phyloP scores from a whole-genome alignment of 1,139 yeast genomes.

The Magnusiomyces fungicola region DNA sequence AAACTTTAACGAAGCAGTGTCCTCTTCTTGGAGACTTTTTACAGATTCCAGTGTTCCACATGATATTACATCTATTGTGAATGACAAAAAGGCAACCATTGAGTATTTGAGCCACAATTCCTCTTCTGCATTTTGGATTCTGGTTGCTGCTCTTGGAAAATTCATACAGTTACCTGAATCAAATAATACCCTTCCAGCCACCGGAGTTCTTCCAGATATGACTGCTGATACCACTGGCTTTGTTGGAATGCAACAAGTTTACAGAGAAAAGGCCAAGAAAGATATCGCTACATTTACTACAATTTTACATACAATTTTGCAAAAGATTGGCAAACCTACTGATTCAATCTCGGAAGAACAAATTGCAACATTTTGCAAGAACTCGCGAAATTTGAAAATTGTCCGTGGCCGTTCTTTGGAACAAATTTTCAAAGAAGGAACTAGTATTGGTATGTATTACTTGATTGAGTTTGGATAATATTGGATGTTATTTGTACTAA shows the following conservation, averaged over 20 bases:
- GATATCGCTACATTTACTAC: conserved; percentile 43
- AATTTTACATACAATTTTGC: conserved; percentile 31
- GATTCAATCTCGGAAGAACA: conserved; percentile 35
- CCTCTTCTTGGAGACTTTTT: conserved; percentile 48
- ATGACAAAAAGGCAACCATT: conserved; percentile 15
- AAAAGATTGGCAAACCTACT: conserved; percentile 23
- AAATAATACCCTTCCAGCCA: conserved; percentile 48
- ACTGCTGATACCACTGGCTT: conserved; percentile 65
- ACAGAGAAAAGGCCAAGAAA: conserved; percentile 45
- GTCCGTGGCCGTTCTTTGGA: conserved; percentile 23
- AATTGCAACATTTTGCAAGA: conserved; percentile 52
- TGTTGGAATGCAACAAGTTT: conserved; percentile 46
- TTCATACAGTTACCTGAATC: conserved; percentile 36
- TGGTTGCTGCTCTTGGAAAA: conserved; percentile 46
- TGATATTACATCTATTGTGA: conserved; percentile 26
- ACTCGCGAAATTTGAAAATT: conserved; percentile 39
- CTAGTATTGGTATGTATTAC: not conserved
- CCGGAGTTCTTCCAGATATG: conserved; percentile 86
- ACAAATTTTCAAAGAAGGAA: not conserved
- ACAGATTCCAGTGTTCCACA: conserved; percentile 31
- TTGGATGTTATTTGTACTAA: not conserved
- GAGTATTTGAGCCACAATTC: conserved; percentile 3
- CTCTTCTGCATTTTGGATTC: conserved; percentile 49
- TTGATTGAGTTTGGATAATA: too few relatives aligned
- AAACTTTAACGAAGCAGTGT: conserved; percentile 67